Evolutionary conservation across 2,329 filamentous ascomycete genomes (phyloP).

Genomic region (Cytospora chrysosperma): DNA sequence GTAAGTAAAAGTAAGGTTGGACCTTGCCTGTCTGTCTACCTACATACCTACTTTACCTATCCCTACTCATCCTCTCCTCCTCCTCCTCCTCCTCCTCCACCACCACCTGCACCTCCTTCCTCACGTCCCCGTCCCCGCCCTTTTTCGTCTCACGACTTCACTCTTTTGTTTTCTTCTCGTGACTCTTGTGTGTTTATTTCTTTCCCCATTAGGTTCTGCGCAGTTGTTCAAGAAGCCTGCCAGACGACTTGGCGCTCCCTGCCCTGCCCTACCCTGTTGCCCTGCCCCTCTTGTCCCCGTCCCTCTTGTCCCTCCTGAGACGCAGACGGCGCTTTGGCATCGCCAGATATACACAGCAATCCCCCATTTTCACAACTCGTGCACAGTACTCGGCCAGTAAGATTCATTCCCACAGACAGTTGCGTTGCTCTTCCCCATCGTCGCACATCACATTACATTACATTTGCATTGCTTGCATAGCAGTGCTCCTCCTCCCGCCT

Average conservation of each 20-base stretch:
- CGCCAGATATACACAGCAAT: conserved; percentile 15
- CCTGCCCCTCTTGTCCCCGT: background rate
- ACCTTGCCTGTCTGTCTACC: background rate
- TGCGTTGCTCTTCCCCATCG: conserved; percentile 20
- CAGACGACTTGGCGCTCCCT: background rate
- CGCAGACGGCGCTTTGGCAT: conserved; percentile 14
- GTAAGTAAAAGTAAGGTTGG: background rate
- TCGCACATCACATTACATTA: conserved; percentile 22
- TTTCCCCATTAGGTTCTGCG: conserved; percentile 3
- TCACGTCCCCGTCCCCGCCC: conserved; percentile 1
- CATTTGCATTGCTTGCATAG: conserved; percentile 25
- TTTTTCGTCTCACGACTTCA: conserved; percentile 17
- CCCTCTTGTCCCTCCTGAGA: conserved; percentile 16
- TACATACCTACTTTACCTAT: background rate
- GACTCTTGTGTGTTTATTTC: conserved; percentile 17
- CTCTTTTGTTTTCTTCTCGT: conserved; percentile 12
- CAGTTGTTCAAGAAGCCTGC: conserved; percentile 12
- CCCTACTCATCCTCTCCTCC: background rate
- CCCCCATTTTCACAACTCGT: conserved; percentile 5
- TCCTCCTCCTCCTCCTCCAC: too few relatives aligned
- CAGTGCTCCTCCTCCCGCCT: conserved; percentile 15
- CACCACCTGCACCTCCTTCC: too few relatives aligned
- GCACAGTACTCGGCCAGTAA: conserved; percentile 18
- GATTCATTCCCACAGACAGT: conserved; percentile 15
- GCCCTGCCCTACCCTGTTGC: background rate